A percentile compares a stretch with the other conserved stretches of the same genome.
These are phyloP conservation scores for Vanderwaltozyma tropicalis DNA, from an alignment of 805 yeast species.

Conservation along the genomic window DNA sequence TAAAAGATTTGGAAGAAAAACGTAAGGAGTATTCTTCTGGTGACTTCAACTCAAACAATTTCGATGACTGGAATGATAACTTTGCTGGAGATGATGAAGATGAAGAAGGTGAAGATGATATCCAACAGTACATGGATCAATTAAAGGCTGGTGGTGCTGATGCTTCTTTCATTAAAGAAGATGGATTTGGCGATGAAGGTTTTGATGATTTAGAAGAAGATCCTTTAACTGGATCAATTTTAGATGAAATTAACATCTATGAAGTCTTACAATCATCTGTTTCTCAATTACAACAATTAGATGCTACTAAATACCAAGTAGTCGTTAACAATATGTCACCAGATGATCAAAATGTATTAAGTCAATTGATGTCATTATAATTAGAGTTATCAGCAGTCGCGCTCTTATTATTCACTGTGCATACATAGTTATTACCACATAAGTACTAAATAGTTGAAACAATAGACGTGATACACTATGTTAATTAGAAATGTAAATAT, in stretches of 20 bases:
- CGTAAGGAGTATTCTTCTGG: conserved; percentile 42
- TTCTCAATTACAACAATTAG: conserved; percentile 37
- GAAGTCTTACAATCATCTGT: conserved; percentile 51
- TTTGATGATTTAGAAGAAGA: conserved; percentile 76
- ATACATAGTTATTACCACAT: not conserved
- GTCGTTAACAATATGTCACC: conserved; percentile 33
- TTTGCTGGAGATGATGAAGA: conserved; percentile 31
- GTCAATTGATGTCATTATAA: conserved; percentile 2
- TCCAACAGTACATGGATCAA: conserved; percentile 38
- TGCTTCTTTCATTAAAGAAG: conserved; percentile 28
- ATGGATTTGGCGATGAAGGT: conserved; percentile 34
- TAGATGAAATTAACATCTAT: conserved; percentile 69
- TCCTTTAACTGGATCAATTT: conserved; percentile 65
- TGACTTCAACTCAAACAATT: conserved; percentile 27
- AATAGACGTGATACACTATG: too few relatives aligned
- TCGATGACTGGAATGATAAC: conserved; percentile 21
- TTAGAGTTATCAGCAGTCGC: not conserved
- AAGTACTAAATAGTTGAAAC: not conserved
- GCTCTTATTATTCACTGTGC: not conserved
- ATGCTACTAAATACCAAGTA: conserved; percentile 38
- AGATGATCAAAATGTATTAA: conserved; percentile 29
- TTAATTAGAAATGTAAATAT: too few relatives aligned
- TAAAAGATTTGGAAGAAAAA: conserved; percentile 51
- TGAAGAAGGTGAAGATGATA: conserved; percentile 28
- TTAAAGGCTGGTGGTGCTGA: conserved; percentile 28